These are phyloP conservation scores for Amanita muscaria DNA, from an alignment of 768 basidiomycete genomes.

Conservation along the genomic window DNA sequence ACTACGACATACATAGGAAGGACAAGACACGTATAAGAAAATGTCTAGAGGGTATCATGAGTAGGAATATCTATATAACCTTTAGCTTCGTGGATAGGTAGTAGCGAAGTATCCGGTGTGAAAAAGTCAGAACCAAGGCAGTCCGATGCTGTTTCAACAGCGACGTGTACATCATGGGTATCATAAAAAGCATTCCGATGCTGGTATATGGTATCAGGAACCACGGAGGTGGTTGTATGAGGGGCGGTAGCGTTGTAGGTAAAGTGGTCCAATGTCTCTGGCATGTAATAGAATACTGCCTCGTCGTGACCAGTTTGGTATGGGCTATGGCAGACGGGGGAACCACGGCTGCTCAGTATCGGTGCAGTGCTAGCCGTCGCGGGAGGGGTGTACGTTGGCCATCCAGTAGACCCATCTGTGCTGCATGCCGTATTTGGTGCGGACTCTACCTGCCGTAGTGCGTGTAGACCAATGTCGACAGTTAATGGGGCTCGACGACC, in stretches of 20 bases:
- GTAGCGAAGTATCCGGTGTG: conserved; percentile 16
- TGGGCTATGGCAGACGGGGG: conserved; percentile 29
- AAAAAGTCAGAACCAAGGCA: conserved; percentile 18
- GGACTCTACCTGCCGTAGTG: conserved; percentile 37
- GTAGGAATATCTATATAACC: background rate
- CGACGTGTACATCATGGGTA: background rate
- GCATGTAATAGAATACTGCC: conserved; percentile 31
- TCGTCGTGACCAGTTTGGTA: conserved; percentile 27
- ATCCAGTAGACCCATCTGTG: conserved; percentile 39
- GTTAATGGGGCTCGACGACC: conserved; percentile 43
- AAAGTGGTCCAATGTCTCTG: conserved; percentile 43
- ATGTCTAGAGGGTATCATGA: background rate
- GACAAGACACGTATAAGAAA: background rate
- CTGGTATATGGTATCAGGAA: conserved; percentile 16
- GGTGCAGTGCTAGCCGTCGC: conserved; percentile 35
- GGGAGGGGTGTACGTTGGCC: conserved; percentile 58
- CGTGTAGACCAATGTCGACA: conserved; percentile 26
- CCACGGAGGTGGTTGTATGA: conserved; percentile 18
- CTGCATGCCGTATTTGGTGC: conserved; percentile 43
- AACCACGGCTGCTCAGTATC: conserved; percentile 26
- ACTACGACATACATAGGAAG: background rate
- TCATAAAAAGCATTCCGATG: conserved; percentile 2
- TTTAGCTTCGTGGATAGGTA: background rate
- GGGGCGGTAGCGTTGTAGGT: conserved; percentile 34
- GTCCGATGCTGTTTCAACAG: conserved; percentile 10